Base-by-base conservation (phyloP, 1,139 yeast genomes). In the Hansenula sp. region DNA sequence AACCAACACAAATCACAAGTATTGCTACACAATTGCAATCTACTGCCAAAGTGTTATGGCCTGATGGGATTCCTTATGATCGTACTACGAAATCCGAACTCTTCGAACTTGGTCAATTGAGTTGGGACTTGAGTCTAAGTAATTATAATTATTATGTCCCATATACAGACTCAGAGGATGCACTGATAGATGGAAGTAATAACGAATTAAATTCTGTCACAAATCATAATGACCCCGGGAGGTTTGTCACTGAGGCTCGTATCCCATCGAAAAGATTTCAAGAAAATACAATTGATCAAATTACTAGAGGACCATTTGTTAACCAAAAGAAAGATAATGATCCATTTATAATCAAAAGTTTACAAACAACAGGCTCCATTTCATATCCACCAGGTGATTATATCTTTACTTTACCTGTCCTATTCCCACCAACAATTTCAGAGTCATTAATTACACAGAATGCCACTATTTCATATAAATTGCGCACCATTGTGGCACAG, bases 341-440 rank as follows among this genome's bases (percentile, higher is more conserved):
- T 27, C 53, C 54, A 9, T 52, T 52, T 24, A 43, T 52, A 3
- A 29, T 45, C 8, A 49, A 49, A 10, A 46, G 47, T 8, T 28
- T 51, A 24, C 46, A 42, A 19, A 48, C 37, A 13, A 37, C 40
- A 11, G 38, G 43, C 18, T 40, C 49, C 8, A 28, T 44, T 21
- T 42, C 31, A 32, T 54, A 44, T 35, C 54, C 59, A 39, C 61
- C 96, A 10, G 96, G 97, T 28, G 79, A 84, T 56, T 90, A 90
- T 58, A 81, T 89, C 1, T 90, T 85, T 60, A 65, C 87, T 37
- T 67, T 90, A 36, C 94, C 96, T 0, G 67, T 85, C 2, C 68
- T 84, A 3, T 74, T 87, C 43, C 89, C 93, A 2, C 76, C 84
- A 36, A 76, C 74, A 48, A 76, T 86, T 5, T 93, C 96, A 0